phyloP scores from a whole-genome alignment of 192 early-diverging fungal species.

The Coemansia erecta region DNA sequence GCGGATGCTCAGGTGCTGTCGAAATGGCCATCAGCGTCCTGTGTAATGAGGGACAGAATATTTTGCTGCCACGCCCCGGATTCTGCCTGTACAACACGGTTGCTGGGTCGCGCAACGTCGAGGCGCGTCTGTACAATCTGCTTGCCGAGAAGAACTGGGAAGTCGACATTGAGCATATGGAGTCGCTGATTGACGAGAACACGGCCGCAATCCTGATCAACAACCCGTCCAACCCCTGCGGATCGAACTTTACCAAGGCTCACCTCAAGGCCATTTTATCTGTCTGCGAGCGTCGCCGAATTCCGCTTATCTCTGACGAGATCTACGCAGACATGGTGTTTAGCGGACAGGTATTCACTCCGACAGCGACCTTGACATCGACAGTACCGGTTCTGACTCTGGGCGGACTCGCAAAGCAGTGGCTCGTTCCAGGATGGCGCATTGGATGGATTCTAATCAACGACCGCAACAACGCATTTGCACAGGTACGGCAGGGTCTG shows the following conservation, averaged over 20 bases:
- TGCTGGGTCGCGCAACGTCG: conserved; percentile 71
- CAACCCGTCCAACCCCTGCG: conserved; percentile 93
- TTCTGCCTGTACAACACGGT: conserved; percentile 86
- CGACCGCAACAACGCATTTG: conserved; percentile 56
- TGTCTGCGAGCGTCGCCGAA: conserved; percentile 69
- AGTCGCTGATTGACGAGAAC: conserved; percentile 75
- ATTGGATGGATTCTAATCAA: conserved; percentile 86
- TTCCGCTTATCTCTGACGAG: conserved; percentile 87
- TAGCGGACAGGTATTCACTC: conserved; percentile 57
- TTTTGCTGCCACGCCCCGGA: conserved; percentile 79
- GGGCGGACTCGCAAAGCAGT: conserved; percentile 86
- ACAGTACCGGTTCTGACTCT: conserved; percentile 82
- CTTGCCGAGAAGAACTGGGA: conserved; percentile 81
- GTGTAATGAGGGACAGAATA: conserved; percentile 79
- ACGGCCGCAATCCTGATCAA: conserved; percentile 82
- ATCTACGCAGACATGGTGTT: conserved; percentile 93
- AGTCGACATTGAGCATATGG: conserved; percentile 75
- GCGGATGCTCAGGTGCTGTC: conserved; percentile 76
- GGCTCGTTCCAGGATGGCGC: conserved; percentile 90
- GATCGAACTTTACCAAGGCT: conserved; percentile 73
- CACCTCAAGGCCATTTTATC: conserved; percentile 71
- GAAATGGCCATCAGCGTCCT: conserved; percentile 72
- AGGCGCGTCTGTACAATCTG: conserved; percentile 78
- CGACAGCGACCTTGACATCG: conserved; percentile 69
- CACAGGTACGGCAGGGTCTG: conserved; percentile 68